Evolutionary conservation across 1,139 yeast genomes (phyloP).

Genomic region (Kazachstania sp.): DNA sequence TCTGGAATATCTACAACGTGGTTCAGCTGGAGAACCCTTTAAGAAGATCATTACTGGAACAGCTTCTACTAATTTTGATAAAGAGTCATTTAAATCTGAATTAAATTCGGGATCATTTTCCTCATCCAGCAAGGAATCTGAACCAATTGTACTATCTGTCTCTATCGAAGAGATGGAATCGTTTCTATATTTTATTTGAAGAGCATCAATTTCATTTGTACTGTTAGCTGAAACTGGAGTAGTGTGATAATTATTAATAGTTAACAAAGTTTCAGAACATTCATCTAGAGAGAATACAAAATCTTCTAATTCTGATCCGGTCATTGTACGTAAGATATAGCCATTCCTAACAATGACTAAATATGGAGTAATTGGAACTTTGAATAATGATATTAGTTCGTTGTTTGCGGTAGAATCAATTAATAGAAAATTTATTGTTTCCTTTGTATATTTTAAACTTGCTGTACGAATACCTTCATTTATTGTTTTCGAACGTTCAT

Average conservation of each 20-base stretch:
- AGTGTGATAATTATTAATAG: not conserved
- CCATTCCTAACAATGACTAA: slow-evolving; percentile 76
- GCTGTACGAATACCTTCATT: slow-evolving; percentile 37
- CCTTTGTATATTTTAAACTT: slow-evolving; percentile 31
- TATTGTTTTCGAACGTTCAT: slow-evolving; percentile 69
- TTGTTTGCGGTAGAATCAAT: slow-evolving; percentile 84
- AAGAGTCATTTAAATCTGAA: slow-evolving; percentile 60
- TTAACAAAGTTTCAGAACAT: slow-evolving; percentile 18
- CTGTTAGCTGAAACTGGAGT: too few species aligned
- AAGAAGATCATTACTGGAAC: slow-evolving; percentile 97
- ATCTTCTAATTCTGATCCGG: slow-evolving; percentile 94
- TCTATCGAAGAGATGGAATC: not conserved
- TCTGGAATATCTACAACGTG: slow-evolving; percentile 95
- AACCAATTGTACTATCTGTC: not conserved
- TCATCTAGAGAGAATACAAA: slow-evolving; percentile 67
- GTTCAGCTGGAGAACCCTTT: slow-evolving; percentile 98
- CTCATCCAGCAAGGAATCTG: slow-evolving; percentile 1
- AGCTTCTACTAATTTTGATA: slow-evolving; percentile 74
- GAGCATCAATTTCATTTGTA: not conserved
- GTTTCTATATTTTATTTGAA: not conserved
- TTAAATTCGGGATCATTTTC: slow-evolving; percentile 4
- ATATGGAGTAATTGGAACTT: slow-evolving; percentile 80
- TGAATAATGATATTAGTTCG: slow-evolving; percentile 82
- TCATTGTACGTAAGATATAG: slow-evolving; percentile 76
- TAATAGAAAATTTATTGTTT: slow-evolving; percentile 47